Base-by-base conservation (phyloP, 169 alveolate genomes). In the Plasmodium adleri region DNA sequence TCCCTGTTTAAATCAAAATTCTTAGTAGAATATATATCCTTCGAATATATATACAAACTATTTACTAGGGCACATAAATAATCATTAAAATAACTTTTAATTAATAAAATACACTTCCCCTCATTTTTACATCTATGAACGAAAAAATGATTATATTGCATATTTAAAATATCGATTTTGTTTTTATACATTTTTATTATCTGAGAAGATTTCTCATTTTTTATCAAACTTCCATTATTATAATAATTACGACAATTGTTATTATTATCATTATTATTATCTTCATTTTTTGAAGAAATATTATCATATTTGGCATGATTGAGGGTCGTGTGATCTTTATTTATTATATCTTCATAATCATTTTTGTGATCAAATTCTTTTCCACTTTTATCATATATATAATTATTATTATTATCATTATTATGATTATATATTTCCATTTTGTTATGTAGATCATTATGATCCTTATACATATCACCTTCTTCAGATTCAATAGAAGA, bases 11-110 rank as follows among this genome's bases (percentile, higher is more conserved):
- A 15, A 54, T 22, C 10, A 62, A 62, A 56, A 56, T 12, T 56
- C 71, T 17, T 54, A 6, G 12, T 32, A 12, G 83, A 56, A 28
- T 68, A 83, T 32, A 83, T 83, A 3, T 15, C 70, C 20, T 83
- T 83, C 10, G 91, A 83, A 62, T 83, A 83, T 13, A 83, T 83
- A 43, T 83, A 83, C 43, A 83, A 45, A 32, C 85, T 83, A 62
- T 83, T 83, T 62, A 83, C 74, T 28, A 83, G 91, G 10, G 91
- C 91, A 39, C 91, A 83, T 26, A 83, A 43, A 28, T 83, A 83
- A 83, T 83, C 91, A 56, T 83, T 83, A 32, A 83, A 83, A 62
- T 83, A 83, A 58, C 91, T 83, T 60, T 83, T 83, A 6, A 83
- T 83, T 17, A 83, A 67, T 47, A 83, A 83, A 54, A 83, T 83